Percentiles rank a stretch among this genome's conserved stretches.
Evolutionary conservation across 192 early-diverging fungal species (phyloP).

Genomic region (Allomyces javanicus): DNA sequence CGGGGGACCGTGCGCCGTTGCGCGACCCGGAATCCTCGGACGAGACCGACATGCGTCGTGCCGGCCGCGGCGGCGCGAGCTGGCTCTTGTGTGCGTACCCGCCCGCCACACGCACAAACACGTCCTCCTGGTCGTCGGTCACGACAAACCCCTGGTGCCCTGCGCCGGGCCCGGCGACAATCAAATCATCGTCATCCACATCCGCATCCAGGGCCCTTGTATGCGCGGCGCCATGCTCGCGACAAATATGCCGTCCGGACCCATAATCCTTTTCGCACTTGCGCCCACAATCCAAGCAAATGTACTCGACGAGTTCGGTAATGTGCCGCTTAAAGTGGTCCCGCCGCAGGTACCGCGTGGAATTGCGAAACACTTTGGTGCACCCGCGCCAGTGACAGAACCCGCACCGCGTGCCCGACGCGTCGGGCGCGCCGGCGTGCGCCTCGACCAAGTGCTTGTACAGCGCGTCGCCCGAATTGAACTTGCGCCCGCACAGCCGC

Average conservation of each 20-base stretch:
- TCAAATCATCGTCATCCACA: no score
- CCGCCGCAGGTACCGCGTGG: not conserved
- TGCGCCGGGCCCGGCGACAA: no score
- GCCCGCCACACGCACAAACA: no score
- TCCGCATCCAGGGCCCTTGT: no score
- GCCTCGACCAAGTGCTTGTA: not conserved
- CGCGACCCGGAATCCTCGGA: no score
- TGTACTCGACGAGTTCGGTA: slow-evolving; percentile 1
- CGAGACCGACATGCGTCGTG: no score
- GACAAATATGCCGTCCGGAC: not conserved
- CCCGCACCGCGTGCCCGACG: not conserved
- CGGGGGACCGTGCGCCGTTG: no score
- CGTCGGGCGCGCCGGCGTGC: not conserved
- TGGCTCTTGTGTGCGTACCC: no score
- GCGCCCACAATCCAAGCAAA: not conserved
- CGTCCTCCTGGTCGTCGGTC: no score
- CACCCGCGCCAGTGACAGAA: not conserved
- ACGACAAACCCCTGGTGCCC: no score
- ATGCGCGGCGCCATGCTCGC: not conserved
- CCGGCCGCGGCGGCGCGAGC: no score
- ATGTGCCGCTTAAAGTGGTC: not conserved
- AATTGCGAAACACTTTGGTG: not conserved
- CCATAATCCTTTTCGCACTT: not conserved
- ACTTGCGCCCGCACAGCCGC: not conserved
- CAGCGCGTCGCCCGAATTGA: not conserved